Evolutionary conservation across 257 asterid species (phyloP), one percentile per base, ranked within the genome.

Genomic region (Solanum chmielewskii): DNA sequence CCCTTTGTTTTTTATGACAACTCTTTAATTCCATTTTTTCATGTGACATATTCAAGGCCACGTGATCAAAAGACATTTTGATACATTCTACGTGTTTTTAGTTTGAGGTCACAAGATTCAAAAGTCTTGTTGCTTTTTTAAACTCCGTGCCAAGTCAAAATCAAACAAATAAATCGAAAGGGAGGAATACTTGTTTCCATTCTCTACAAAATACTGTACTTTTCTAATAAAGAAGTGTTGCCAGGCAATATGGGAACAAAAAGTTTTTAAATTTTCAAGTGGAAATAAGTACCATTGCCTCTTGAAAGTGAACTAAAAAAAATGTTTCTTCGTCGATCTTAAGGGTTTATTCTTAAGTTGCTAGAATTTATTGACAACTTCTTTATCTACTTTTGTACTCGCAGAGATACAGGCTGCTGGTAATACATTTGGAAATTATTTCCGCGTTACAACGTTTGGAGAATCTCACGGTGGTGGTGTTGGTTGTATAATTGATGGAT

Each of bases 401-500:
- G 49, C 97, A 97, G 99, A 93, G 92, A 90, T 97, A 89, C 92
- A 92, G 87, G 99, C 98, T 82, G 90, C 93, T 39, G 99, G 95
- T 59, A 97, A 91, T 90, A 91, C 97, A 39, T 94, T 83, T 45
- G 99, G 99, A 23, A 95, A 90, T 49, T 89, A 92, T 91, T 97
- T 97, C 88, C 98, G 99, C 1, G 98, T 96, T 87, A 93, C 99
- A 35, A 96, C 99, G 41, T 97, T 96, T 49, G 99, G 99, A 87
- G 99, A 97, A 90, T 97, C 99, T 87, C 99, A 96, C 78, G 99
- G 99, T 62, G 99, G 99, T 29, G 99, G 99, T 49, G 99, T 96
- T 71, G 99, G 99, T 42, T 97, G 99, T 77, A 88, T 97, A 20
- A 92, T 97, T 86, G 99, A 97, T 91, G 99, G 99, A 86, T 96